phyloP scores from a whole-genome alignment of 2,329 filamentous ascomycete species.

The Diaporthe ampelina region DNA sequence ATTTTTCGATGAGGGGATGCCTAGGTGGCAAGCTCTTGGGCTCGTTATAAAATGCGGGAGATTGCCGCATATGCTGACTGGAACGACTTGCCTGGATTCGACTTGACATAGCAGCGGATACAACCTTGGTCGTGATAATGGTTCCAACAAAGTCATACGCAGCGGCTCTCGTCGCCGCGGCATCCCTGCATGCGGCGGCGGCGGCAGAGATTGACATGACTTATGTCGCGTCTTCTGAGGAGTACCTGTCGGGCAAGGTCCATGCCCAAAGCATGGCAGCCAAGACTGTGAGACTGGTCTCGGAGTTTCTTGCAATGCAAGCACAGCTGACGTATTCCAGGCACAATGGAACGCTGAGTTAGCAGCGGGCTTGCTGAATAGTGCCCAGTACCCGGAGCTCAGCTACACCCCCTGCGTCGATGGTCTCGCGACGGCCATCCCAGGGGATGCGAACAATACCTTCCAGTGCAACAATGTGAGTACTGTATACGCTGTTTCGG shows the following conservation, averaged over 20 bases:
- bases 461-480: slow-evolving; percentile 31
- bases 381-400: slow-evolving; percentile 24
- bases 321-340: neutral
- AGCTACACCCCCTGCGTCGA: slow-evolving; percentile 20
- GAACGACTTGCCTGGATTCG: neutral
- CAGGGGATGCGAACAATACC: slow-evolving; percentile 10
- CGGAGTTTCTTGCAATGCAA: neutral
- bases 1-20: neutral
- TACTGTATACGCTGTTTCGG: fast-evolving
- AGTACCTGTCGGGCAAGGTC: slow-evolving; percentile 27
- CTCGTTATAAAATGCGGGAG: neutral
- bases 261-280: slow-evolving; percentile 47
- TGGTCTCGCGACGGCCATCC: slow-evolving; percentile 15
- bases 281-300: slow-evolving; percentile 45
- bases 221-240: slow-evolving; percentile 22
- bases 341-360: slow-evolving; percentile 30
- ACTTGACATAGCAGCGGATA: neutral
- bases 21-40: neutral
- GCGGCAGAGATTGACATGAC: slow-evolving; percentile 41
- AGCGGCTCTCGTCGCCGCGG: neutral
- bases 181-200: neutral
- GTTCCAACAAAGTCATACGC: neutral
- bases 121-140: neutral
- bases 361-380: slow-evolving; percentile 4
- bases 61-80: neutral